Base-by-base conservation (phyloP, 805 yeast genomes). In the Ogataea trehalophila region DNA sequence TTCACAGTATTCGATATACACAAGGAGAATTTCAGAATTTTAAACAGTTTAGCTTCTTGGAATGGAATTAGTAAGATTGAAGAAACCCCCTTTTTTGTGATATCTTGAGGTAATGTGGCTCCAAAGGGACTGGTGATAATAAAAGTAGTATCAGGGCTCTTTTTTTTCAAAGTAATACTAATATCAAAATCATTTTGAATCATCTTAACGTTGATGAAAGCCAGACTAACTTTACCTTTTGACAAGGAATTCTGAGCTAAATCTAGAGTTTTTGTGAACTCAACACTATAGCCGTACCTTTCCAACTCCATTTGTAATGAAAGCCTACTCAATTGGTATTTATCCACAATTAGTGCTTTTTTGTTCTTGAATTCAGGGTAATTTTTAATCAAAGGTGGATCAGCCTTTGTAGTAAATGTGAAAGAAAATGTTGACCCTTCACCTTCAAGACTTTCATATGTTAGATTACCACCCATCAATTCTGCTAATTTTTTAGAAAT, bases 401-500 rank as follows among this genome's bases (percentile, higher is more conserved):
- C 49, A 17, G 47, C 66, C 37, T 60, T 61, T 6, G 68, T 73
- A 18, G 56, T 57, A 45, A 70, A 62, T 35, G 56, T 62, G 47
- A 77, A 74, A 44, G 60, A 60, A 45, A 77, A 77, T 1, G 73
- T 70, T 1, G 78, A 69, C 0, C 82, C 82, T 22, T 62, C 60
- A 5, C 75, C 76, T 49, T 73, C 78, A 6, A 53, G 59, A 48
- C 79, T 73, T 15, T 72, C 75, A 51, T 74, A 75, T 2, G 70
- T 63, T 26, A 77, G 64, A 5, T 63, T 60, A 1, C 81, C 58
- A 42, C 80, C 75, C 96, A 90, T 90, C 77, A 88, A 77, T 31
- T 75, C 77, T 0, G 95, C 95, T 44, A 90, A 73, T 65, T 89
- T 96, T 45, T 87, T 72, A 62, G 96, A 91, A 57, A 90, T 91